Percentiles rank a stretch among this genome's conserved stretches.
Conservation (phyloP, 345 rosid genomes). For the Brassica cretica region DNA sequence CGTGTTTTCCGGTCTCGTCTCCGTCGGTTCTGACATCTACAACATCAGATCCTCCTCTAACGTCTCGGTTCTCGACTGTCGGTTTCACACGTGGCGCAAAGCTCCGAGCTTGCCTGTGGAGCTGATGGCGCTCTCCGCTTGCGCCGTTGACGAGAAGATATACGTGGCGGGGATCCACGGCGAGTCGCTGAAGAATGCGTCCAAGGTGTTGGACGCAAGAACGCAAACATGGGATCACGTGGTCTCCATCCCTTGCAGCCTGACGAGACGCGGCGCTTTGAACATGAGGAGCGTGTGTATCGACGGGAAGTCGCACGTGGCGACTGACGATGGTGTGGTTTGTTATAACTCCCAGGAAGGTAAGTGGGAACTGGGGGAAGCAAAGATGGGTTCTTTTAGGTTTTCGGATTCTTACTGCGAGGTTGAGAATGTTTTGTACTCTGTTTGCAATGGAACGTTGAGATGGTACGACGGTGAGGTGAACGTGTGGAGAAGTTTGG, state of each 20-base stretch:
- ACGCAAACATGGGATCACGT: not conserved
- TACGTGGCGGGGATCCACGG: not conserved
- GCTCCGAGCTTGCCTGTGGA: not conserved
- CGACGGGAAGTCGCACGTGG: not conserved
- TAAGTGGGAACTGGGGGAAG: constrained; percentile 35
- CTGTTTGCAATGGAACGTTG: not conserved
- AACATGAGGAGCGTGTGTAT: not conserved
- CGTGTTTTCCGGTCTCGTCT: not conserved
- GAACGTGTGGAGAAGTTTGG: not conserved
- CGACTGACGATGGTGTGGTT: not conserved
- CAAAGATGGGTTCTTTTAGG: constrained; percentile 27
- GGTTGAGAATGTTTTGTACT: not conserved
- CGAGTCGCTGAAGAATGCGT: not conserved
- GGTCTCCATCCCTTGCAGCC: not conserved
- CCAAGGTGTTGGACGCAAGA: not conserved
- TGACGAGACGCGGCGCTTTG: not conserved
- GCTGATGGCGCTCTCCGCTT: not conserved
- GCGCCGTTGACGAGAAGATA: not conserved
- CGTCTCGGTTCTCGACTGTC: not conserved
- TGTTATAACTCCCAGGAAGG: not conserved
- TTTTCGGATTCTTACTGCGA: not conserved
- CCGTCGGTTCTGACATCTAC: not conserved
- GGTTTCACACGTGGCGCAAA: not conserved
- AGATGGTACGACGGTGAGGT: not conserved
- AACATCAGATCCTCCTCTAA: not conserved